These are phyloP conservation scores for Linnemannia exigua DNA, from an alignment of 192 early-diverging fungal genomes.

Conservation along the genomic window DNA sequence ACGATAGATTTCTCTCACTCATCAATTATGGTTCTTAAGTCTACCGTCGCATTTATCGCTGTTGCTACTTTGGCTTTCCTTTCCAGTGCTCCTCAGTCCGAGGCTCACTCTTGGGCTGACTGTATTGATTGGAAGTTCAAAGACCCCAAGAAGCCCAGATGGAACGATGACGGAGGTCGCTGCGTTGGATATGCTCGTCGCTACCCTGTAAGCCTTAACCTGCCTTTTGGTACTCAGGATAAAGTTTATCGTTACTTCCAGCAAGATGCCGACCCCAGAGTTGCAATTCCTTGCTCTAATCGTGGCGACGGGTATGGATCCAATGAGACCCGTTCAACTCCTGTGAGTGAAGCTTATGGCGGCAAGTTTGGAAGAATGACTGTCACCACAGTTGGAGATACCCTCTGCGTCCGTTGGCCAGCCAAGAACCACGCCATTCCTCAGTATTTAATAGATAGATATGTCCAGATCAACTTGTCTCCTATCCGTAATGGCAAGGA, in stretches of 20 bases:
- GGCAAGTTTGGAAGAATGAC: slow-evolving; percentile 26
- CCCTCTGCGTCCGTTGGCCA: slow-evolving; percentile 27
- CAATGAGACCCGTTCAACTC: slow-evolving; percentile 23
- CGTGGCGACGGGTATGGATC: slow-evolving; percentile 8
- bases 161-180: slow-evolving; percentile 27
- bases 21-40: slow-evolving; percentile 25
- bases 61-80: slow-evolving; percentile 22
- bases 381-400: slow-evolving; percentile 27
- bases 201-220: slow-evolving; percentile 14
- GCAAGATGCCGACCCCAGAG: slow-evolving; percentile 17
- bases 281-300: slow-evolving; percentile 16
- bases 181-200: slow-evolving; percentile 25
- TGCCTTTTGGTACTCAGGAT: slow-evolving; percentile 15
- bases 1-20: neutral
- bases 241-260: slow-evolving; percentile 16
- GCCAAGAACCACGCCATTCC: slow-evolving; percentile 29
- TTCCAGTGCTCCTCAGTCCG: slow-evolving; percentile 20
- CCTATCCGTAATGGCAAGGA: slow-evolving; percentile 20
- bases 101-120: slow-evolving; percentile 23
- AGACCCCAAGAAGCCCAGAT: slow-evolving; percentile 23
- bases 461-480: slow-evolving; percentile 29
- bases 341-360: slow-evolving; percentile 12
- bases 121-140: slow-evolving; percentile 28
- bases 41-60: slow-evolving; percentile 9
- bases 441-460: slow-evolving; percentile 11